phyloP scores from a whole-genome alignment of 495 filamentous ascomycete species.

The Glarea lozoyensis region DNA sequence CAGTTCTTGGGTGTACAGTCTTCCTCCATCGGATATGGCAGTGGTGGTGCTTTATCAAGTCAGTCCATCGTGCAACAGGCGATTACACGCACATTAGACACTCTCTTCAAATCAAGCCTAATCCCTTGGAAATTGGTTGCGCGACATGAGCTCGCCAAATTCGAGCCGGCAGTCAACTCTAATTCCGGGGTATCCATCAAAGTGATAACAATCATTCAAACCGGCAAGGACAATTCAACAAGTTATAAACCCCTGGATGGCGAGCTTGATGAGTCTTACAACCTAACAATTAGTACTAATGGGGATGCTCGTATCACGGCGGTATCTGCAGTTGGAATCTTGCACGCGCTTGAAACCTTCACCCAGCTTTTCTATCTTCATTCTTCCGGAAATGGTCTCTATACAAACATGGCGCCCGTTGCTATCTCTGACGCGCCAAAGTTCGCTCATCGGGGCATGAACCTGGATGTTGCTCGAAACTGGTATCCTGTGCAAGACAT shows the following conservation, averaged over 20 bases:
- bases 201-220: constrained; percentile 51
- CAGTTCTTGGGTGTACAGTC: constrained; percentile 34
- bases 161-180: constrained; percentile 45
- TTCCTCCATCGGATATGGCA: constrained; percentile 26
- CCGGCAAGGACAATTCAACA: constrained; percentile 37
- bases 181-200: constrained; percentile 41
- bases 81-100: constrained; percentile 34
- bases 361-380: constrained; percentile 68
- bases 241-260: constrained; percentile 50
- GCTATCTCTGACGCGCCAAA: constrained; percentile 55
- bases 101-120: constrained; percentile 52
- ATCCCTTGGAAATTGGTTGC: constrained; percentile 70
- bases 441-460: constrained; percentile 64
- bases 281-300: constrained; percentile 40
- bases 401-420: constrained; percentile 59
- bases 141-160: constrained; percentile 39
- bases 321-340: constrained; percentile 53
- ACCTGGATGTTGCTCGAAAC: constrained; percentile 62
- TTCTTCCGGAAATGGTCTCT: constrained; percentile 43
- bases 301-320: constrained; percentile 52
- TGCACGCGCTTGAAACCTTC: constrained; percentile 61
- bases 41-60: constrained; percentile 25
- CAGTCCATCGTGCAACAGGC: constrained; percentile 39
- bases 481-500: constrained; percentile 56
- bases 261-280: constrained; percentile 66